These are phyloP conservation scores for Centella asiatica DNA, from an alignment of 129 eudicot species.

Conservation along the genomic window DNA sequence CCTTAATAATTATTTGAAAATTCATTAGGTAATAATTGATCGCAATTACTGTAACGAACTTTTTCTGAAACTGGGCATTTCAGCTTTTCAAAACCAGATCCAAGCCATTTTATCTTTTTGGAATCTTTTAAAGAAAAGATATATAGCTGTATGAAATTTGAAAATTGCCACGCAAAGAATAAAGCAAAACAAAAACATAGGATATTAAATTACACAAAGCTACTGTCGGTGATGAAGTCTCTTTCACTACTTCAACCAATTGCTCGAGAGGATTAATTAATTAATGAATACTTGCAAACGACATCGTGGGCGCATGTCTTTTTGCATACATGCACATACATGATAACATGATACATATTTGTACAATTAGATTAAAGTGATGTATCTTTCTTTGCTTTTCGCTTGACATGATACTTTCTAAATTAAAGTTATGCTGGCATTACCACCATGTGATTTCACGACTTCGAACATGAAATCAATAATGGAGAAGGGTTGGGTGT, in stretches of 20 bases:
- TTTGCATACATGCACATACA: not conserved
- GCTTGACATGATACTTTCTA: not conserved
- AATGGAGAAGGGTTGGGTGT: not conserved
- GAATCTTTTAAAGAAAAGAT: not conserved
- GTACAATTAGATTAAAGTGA: not conserved
- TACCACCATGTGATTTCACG: slow-evolving; percentile 2
- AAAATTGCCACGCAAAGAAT: slow-evolving; percentile 13
- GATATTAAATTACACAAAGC: no score
- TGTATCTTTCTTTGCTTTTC: not conserved
- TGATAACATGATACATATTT: not conserved
- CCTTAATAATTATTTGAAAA: not conserved
- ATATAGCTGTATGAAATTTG: not conserved
- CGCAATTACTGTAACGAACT: not conserved
- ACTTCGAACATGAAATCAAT: slow-evolving; percentile 1
- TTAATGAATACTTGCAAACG: not conserved
- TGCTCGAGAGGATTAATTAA: not conserved
- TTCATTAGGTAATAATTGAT: not conserved
- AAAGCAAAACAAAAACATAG: slow-evolving; percentile 12
- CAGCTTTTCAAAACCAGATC: slow-evolving; percentile 4
- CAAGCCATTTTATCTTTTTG: not conserved
- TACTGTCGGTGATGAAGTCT: slow-evolving; percentile 15
- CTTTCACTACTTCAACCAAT: not conserved
- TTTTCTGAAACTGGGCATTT: not conserved
- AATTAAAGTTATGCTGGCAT: not conserved
- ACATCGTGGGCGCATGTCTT: slow-evolving; percentile 9